These are phyloP conservation scores for Multifurca ochricompacta DNA, from an alignment of 768 basidiomycete genomes.

Conservation along the genomic window DNA sequence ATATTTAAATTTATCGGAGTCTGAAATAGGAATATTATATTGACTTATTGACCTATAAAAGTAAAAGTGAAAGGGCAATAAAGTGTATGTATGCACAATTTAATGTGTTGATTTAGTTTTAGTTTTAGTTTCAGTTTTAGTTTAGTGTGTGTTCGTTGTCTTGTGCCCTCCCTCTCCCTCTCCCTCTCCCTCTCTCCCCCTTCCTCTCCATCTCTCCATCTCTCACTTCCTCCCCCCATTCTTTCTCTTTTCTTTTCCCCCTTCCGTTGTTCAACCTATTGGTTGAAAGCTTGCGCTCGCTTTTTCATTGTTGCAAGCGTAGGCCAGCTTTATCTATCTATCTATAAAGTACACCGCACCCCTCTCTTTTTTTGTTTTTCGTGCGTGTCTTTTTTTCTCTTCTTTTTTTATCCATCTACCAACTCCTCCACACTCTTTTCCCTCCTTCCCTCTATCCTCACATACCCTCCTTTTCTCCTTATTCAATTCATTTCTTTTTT, in stretches of 20 bases:
- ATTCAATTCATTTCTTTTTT: constrained; percentile 40
- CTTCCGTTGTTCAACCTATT: background rate
- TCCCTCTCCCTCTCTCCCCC: background rate
- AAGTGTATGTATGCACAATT: too few species aligned
- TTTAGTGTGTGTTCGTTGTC: background rate
- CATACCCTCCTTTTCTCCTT: constrained; percentile 47
- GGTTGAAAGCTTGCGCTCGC: constrained; percentile 11
- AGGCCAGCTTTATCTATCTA: constrained; percentile 30
- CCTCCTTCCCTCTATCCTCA: constrained; percentile 28
- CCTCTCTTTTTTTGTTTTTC: constrained; percentile 34
- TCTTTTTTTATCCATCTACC: constrained; percentile 19
- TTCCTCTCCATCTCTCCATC: background rate
- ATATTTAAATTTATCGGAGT: too few species aligned
- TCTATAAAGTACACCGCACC: constrained; percentile 31
- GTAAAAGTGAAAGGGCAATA: too few species aligned
- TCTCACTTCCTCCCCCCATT: background rate
- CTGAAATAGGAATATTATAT: too few species aligned
- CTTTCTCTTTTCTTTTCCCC: background rate
- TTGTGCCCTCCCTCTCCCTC: background rate
- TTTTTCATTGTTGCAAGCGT: constrained; percentile 15
- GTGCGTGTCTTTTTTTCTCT: constrained; percentile 33
- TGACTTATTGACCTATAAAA: too few species aligned
- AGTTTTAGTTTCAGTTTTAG: too few species aligned
- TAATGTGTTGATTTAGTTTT: too few species aligned
- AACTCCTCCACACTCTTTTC: constrained; percentile 26